Conservation (phyloP, 208 protist species). For the Hexamita inflata region DNA sequence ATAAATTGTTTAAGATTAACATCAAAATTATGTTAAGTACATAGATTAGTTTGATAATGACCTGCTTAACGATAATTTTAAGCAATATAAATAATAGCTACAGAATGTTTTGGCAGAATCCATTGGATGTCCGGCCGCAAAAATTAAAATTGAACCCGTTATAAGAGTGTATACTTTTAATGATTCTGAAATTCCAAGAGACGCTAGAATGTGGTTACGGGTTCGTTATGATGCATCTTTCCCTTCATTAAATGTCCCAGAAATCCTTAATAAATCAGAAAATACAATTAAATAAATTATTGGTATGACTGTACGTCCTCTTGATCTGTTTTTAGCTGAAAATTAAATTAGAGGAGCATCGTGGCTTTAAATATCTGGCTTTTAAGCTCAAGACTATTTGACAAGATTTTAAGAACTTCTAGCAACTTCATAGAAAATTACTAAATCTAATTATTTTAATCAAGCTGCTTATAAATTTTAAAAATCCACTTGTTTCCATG, state of each 20-base stretch:
- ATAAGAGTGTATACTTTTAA: conserved; percentile 3
- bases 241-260: background rate
- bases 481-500: background rate
- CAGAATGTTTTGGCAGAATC: too few relatives aligned
- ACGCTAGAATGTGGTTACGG: background rate
- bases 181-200: background rate
- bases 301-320: background rate
- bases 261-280: background rate
- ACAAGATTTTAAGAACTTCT: background rate
- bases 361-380: background rate
- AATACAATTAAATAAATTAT: background rate
- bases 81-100: too few relatives aligned
- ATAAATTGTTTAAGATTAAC: too few relatives aligned
- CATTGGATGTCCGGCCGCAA: too few relatives aligned
- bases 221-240: background rate
- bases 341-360: background rate
- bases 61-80: too few relatives aligned
- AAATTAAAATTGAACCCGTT: background rate
- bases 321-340: conserved; percentile 15
- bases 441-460: background rate
- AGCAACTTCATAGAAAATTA: background rate
- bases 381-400: background rate
- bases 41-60: too few relatives aligned
- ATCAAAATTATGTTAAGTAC: too few relatives aligned
- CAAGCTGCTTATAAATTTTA: background rate